A percentile compares a stretch with the other conserved stretches of the same genome.
Evolutionary conservation across 805 yeast species (phyloP).

Genomic region (Ogataea thermomethanolica): DNA sequence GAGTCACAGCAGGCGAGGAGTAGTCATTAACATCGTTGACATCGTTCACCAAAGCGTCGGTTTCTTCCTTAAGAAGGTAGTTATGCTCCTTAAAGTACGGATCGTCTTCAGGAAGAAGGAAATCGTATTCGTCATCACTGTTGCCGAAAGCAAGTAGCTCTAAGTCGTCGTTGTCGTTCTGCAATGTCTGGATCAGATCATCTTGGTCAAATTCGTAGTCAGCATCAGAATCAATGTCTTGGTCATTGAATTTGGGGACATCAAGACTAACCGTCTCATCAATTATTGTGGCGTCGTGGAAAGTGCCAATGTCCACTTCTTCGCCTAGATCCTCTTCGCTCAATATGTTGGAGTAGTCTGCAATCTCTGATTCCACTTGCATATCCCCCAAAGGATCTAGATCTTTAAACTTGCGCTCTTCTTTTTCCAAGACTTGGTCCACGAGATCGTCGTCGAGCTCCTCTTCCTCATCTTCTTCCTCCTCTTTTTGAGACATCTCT

Average conservation of each 20-base stretch:
- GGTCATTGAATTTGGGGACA: slow-evolving; percentile 51
- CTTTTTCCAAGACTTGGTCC: slow-evolving; percentile 40
- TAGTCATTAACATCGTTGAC: slow-evolving; percentile 32
- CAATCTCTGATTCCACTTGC: slow-evolving; percentile 34
- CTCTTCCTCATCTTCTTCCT: slow-evolving; percentile 26
- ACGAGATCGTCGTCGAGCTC: slow-evolving; percentile 40
- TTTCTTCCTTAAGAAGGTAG: slow-evolving; percentile 38
- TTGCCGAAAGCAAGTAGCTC: slow-evolving; percentile 34
- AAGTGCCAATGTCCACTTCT: slow-evolving; percentile 34
- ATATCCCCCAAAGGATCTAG: slow-evolving; percentile 29
- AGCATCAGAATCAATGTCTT: slow-evolving; percentile 50
- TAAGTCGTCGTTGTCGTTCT: slow-evolving; percentile 37
- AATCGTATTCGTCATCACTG: slow-evolving; percentile 34
- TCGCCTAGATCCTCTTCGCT: slow-evolving; percentile 64
- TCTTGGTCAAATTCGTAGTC: slow-evolving; percentile 59
- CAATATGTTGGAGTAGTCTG: slow-evolving; percentile 30
- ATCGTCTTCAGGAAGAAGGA: slow-evolving; percentile 26
- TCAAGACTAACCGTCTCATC: slow-evolving; percentile 34
- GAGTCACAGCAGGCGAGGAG: slow-evolving; percentile 29
- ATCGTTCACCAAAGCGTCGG: slow-evolving; percentile 41
- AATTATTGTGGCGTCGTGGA: slow-evolving; percentile 25
- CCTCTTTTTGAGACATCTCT: neutral
- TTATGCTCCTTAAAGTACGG: slow-evolving; percentile 47
- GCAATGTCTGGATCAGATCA: slow-evolving; percentile 38
- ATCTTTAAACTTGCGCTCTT: slow-evolving; percentile 35